Base-by-base conservation (phyloP, 2,329 filamentous ascomycete species). In the Fulvia fulva region DNA sequence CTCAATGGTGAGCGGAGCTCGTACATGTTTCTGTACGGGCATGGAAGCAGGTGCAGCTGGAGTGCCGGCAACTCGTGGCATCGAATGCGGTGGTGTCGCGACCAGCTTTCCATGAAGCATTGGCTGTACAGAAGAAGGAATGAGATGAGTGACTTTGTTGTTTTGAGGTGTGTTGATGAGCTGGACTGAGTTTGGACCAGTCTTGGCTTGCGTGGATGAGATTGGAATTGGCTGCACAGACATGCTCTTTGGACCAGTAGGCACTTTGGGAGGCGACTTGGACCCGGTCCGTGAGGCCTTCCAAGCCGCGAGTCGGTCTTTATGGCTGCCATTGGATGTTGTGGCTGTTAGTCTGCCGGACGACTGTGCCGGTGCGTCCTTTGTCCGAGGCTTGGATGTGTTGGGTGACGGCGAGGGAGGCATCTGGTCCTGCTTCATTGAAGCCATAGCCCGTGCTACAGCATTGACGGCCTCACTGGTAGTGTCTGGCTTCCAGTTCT, bases 41-140 rank as follows among this genome's bases (percentile, higher is more conserved):
- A 50, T 50, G 11, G 47, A 28, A 37, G 44, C 47, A 22, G 55
- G 28, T 41, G 51, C 22, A 12, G 25, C 19, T 25, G 37, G 34
- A n/a, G 28, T 52, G 22, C 32, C 54, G 30, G 46, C 59, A 32
- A 45, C 28, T 34, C 34, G 16, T 16, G 19, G 45, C 21, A 22
- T 25, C 23, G 23, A 32, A 32, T 51, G 45, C 12, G 47, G 51
- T 12, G 41, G 8, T 23, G 45, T 49, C 16, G 55, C 30, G 23
- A 47, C 46, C 37, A 47, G 28, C 21, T 45, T 56, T 14, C 41
- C 51, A 25, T 55, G 55, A 8, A 28, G 32, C 41, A 44, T 53
- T 8, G 64, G 63, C 34, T 59, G 54, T 34, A 65, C 56, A 25
- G 66, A 62, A 9, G 65, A 62, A 34, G 66, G 67, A 11, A 67